These are phyloP conservation scores for Crithidia acanthocephali DNA, from an alignment of 208 protist species.

Conservation along the genomic window DNA sequence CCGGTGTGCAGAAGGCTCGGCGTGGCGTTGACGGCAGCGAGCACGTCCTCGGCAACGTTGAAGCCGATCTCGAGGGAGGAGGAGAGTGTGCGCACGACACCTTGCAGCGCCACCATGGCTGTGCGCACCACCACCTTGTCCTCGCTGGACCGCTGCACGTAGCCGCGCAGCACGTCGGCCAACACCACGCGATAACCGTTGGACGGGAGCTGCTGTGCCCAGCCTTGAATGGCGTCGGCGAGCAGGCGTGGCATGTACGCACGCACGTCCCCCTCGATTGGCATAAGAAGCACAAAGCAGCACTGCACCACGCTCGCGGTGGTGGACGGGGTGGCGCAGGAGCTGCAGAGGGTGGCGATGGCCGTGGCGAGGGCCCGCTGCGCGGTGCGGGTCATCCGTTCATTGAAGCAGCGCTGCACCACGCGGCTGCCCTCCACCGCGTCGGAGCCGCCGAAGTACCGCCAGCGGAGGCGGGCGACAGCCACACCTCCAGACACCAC, in stretches of 20 bases:
- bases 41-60: conserved; percentile 48
- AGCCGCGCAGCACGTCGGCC: conserved; percentile 45
- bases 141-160: conserved; percentile 44
- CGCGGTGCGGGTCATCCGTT: conserved; percentile 42
- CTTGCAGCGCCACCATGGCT: conserved; percentile 50
- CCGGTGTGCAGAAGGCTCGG: conserved; percentile 41
- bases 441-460: conserved; percentile 51
- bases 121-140: conserved; percentile 54
- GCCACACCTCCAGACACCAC: background rate
- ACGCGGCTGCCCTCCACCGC: conserved; percentile 51
- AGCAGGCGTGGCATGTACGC: conserved; percentile 69
- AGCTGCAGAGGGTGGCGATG: conserved; percentile 49
- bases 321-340: conserved; percentile 35
- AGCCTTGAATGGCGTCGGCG: conserved; percentile 49
- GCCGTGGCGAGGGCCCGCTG: conserved; percentile 53
- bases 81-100: conserved; percentile 50
- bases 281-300: conserved; percentile 64
- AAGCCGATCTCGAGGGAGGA: conserved; percentile 52
- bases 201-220: conserved; percentile 52
- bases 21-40: conserved; percentile 37
- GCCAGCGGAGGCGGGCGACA: conserved; percentile 33
- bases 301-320: conserved; percentile 56
- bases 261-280: conserved; percentile 42
- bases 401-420: conserved; percentile 48
- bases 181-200: conserved; percentile 58